Conservation (phyloP, 169 alveolate species). For the Plasmodium relictum region DNA sequence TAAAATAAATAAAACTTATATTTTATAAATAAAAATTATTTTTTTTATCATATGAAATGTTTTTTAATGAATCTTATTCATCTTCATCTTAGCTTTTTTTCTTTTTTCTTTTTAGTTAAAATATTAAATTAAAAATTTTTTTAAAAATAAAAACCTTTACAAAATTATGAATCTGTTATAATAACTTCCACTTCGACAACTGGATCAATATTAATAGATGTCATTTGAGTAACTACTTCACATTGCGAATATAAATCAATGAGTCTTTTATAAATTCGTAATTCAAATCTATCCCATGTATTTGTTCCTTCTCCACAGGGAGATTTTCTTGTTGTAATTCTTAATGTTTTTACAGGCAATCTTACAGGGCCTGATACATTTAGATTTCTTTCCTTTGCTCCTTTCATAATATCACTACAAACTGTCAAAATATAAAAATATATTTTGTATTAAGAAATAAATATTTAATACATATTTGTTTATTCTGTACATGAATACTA, state of each 20-base stretch:
- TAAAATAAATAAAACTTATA: too few relatives aligned
- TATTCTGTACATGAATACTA: background rate
- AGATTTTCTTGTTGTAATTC: conserved; percentile 96
- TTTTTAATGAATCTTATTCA: too few relatives aligned
- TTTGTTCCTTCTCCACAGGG: conserved; percentile 99
- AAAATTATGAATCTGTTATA: conserved; percentile 83
- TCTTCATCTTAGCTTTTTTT: too few relatives aligned
- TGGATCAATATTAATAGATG: conserved; percentile 97
- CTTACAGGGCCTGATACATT: conserved; percentile 97
- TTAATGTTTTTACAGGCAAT: conserved; percentile 96
- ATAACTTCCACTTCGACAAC: conserved; percentile 98
- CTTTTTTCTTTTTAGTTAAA: too few relatives aligned
- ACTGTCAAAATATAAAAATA: conserved; percentile 81
- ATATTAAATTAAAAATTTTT: too few relatives aligned
- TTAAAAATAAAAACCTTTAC: too few relatives aligned
- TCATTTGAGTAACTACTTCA: conserved; percentile 96
- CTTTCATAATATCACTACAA: conserved; percentile 93
- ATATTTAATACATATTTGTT: background rate
- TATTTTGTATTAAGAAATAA: background rate
- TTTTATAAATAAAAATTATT: too few relatives aligned
- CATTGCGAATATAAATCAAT: conserved; percentile 97
- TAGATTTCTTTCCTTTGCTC: conserved; percentile 95
- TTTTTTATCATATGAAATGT: too few relatives aligned
- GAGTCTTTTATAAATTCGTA: conserved; percentile 98
- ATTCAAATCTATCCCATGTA: conserved; percentile 98